Evolutionary conservation across 108 stramenopile genomes (phyloP).

Genomic region (Stephanodiscus minutulus): DNA sequence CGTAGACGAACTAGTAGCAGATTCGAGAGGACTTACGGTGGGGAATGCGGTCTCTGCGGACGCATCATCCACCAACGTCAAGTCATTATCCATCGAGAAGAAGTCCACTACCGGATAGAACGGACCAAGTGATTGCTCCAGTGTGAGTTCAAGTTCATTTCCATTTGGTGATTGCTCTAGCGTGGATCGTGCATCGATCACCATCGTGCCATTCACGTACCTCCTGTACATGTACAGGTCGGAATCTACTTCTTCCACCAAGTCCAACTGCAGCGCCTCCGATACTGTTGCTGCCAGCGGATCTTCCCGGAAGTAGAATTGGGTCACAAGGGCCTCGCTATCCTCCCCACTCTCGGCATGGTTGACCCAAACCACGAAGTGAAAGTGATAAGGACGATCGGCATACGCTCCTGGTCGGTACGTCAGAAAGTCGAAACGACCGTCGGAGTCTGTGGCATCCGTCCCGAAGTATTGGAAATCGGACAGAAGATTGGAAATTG

Average conservation of each 20-base stretch:
- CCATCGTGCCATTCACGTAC: constrained; percentile 23
- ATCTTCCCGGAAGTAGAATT: constrained; percentile 20
- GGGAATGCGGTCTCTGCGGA: neutral
- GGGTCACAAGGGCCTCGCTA: neutral
- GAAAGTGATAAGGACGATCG: constrained; percentile 14
- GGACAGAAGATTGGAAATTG: constrained; percentile 10
- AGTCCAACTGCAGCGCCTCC: constrained; percentile 10
- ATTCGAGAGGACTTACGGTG: neutral
- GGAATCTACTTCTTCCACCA: constrained; percentile 1
- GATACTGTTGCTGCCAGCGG: neutral
- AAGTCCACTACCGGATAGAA: constrained; percentile 11
- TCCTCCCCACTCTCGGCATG: neutral
- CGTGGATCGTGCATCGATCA: neutral
- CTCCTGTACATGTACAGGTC: constrained; percentile 1
- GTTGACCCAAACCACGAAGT: constrained; percentile 21
- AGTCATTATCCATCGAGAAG: constrained; percentile 17
- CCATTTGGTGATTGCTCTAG: neutral
- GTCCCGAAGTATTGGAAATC: constrained; percentile 22
- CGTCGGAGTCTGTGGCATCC: constrained; percentile 10
- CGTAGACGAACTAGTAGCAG: too few relatives aligned
- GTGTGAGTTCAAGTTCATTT: neutral
- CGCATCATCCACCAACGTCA: neutral
- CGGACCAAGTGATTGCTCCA: constrained; percentile 1
- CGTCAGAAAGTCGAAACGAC: constrained; percentile 4
- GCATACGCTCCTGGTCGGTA: constrained; percentile 7